Evolutionary conservation across 1,284 basidiomycete genomes (phyloP), one percentile per base, ranked within the genome.

Genomic region (Cryptococcus sp.): DNA sequence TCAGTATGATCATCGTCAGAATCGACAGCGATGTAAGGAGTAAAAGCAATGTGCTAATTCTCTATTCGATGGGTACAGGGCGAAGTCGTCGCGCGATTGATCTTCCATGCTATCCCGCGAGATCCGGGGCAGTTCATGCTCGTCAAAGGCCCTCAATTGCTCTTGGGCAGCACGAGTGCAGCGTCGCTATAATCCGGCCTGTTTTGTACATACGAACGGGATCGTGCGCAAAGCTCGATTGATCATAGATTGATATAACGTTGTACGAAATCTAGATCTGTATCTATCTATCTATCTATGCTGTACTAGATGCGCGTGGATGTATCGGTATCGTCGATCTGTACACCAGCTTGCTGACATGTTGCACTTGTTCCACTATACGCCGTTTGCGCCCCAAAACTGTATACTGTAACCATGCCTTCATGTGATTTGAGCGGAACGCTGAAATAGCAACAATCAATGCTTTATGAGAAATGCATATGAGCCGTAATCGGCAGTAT

Each of bases 11-110:
- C 37, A 48, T 23, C 26, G 15, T 40, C 47, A 16, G 3, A 29
- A 8, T 39, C 2, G 10, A n/a, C 5, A 20, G 20, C n/a, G n/a
- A n/a, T n/a, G n/a, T n/a, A n/a, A n/a, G n/a, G 26, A 10, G 26
- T 29, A 29, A 5, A 10, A 29, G 26, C 10, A 29, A 4, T 4
- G 10, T 29, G 29, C 29, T 34, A 13, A 34, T 34, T 2, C 29
- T 5, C 26, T 29, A 4, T 29, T 29, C 10, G 26, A 34, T 34
- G 29, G 29, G 29, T 34, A 34, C 26, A 86, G 88, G 91, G 91
- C 29, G 91, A 94, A 74, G 87, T 93, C 19, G 72, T 89, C 41
- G 91, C 91, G 1, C 85, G 91, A n/a, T 81, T 89, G 1, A 79
- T 89, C 17, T 86, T 92, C 19, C 77, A 78, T 52, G 61, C 63